A percentile compares a stretch with the other conserved stretches of the same genome.
Conservation (phyloP, 768 basidiomycete species). For the Tylopilus plumbeoviolaceoides region DNA sequence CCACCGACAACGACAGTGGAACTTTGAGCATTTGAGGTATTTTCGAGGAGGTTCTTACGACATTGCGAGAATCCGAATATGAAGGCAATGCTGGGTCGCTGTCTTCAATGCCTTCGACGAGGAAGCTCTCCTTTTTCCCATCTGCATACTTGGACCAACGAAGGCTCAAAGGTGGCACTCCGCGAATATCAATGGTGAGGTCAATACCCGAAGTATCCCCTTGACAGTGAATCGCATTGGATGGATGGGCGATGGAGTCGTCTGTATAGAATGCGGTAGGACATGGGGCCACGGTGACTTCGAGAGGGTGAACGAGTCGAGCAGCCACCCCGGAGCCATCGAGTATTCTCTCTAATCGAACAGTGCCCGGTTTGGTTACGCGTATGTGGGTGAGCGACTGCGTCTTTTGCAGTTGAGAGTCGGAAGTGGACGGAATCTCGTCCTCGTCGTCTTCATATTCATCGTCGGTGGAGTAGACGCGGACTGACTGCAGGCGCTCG, state of each 20-base stretch:
- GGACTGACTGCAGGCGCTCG: slow-evolving; percentile 46
- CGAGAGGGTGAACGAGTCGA: slow-evolving; percentile 58
- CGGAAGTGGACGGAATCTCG: slow-evolving; percentile 29
- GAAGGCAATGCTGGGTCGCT: slow-evolving; percentile 37
- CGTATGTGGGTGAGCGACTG: slow-evolving; percentile 73
- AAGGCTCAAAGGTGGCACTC: slow-evolving; percentile 74
- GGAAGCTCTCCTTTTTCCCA: slow-evolving; percentile 61
- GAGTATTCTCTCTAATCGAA: slow-evolving; percentile 70
- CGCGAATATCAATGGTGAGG: slow-evolving; percentile 60
- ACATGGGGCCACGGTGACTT: slow-evolving; percentile 77
- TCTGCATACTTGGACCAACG: slow-evolving; percentile 72
- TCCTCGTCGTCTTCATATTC: slow-evolving; percentile 64
- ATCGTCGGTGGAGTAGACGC: slow-evolving; percentile 48
- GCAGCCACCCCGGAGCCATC: slow-evolving; percentile 72
- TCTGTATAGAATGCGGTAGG: slow-evolving; percentile 65
- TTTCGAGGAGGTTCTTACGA: slow-evolving; percentile 19
- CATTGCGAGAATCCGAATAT: slow-evolving; percentile 22
- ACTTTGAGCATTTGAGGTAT: slow-evolving; percentile 58
- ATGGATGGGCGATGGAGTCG: slow-evolving; percentile 31
- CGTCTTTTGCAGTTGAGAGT: slow-evolving; percentile 59
- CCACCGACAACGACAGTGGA: slow-evolving; percentile 63
- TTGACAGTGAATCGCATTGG: slow-evolving; percentile 57
- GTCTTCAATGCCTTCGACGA: slow-evolving; percentile 82
- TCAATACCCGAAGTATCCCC: slow-evolving; percentile 58
- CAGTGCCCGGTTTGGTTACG: slow-evolving; percentile 64